These are phyloP conservation scores for Epichloe baconii DNA, from an alignment of 2,329 filamentous ascomycete genomes.

Conservation along the genomic window DNA sequence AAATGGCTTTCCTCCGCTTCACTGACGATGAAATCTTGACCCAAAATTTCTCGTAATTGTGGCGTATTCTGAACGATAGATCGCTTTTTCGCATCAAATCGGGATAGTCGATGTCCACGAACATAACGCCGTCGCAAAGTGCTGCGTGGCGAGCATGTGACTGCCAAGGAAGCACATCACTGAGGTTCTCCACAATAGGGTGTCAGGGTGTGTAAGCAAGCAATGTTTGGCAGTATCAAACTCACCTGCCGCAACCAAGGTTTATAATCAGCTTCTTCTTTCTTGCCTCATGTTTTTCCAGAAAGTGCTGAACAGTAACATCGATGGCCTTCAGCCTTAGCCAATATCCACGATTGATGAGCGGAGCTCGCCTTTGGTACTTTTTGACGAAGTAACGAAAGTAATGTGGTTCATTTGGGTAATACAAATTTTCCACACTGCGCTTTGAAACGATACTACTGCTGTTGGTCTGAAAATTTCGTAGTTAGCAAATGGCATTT, in stretches of 20 bases:
- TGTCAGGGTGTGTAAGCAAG: not conserved
- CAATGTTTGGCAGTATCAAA: conserved; percentile 10
- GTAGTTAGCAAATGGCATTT: not conserved
- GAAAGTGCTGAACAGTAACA: conserved; percentile 57
- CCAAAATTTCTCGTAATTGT: conserved; percentile 34
- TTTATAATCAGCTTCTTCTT: conserved; percentile 67
- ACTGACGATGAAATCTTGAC: conserved; percentile 17
- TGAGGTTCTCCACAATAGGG: conserved; percentile 20
- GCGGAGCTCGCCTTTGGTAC: conserved; percentile 66
- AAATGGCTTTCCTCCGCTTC: conserved; percentile 31
- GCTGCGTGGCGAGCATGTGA: conserved; percentile 55
- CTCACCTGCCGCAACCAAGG: conserved; percentile 81
- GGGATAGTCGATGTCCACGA: conserved; percentile 79
- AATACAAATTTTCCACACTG: conserved; percentile 83
- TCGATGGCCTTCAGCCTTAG: conserved; percentile 75
- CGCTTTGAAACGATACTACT: conserved; percentile 87
- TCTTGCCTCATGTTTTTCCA: conserved; percentile 35
- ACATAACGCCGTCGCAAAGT: conserved; percentile 45
- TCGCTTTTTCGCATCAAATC: conserved; percentile 66
- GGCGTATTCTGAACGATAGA: conserved; percentile 50
- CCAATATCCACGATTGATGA: conserved; percentile 87
- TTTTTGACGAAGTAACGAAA: conserved; percentile 82
- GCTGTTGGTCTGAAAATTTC: conserved; percentile 56
- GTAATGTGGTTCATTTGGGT: conserved; percentile 64
- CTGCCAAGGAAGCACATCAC: conserved; percentile 79